Evolutionary conservation across 2,329 filamentous ascomycete species (phyloP).

Genomic region (Colletotrichum sublineola): DNA sequence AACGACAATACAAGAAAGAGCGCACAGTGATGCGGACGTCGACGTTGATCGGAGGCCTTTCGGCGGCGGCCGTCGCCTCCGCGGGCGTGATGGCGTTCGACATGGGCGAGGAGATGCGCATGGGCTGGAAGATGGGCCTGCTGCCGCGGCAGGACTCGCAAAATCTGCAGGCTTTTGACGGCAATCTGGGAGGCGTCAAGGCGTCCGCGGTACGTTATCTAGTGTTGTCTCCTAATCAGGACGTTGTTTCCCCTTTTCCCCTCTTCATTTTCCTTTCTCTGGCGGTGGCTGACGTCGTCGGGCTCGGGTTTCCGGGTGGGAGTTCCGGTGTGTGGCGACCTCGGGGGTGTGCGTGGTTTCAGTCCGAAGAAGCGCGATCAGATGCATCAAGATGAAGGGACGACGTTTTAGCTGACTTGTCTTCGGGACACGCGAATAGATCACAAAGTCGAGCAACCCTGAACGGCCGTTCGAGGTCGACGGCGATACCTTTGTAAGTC

Average conservation of each 20-base stretch:
- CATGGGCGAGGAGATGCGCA: conserved; percentile 49
- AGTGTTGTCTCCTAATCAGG: no score
- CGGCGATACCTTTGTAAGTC: conserved; percentile 60
- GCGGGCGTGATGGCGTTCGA: conserved; percentile 43
- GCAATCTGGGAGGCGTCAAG: conserved; percentile 54
- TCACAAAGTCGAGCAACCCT: conserved; percentile 56
- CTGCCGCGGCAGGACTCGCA: conserved; percentile 49
- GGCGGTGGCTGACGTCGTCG: background rate
- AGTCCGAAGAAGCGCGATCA: conserved; percentile 6
- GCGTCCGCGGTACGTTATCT: conserved; percentile 52
- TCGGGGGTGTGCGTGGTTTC: background rate
- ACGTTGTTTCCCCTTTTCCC: background rate
- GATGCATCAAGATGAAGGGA: conserved; percentile 5
- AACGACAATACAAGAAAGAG: background rate
- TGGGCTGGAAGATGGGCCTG: conserved; percentile 54
- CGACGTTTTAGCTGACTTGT: conserved; percentile 14
- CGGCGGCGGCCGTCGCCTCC: conserved; percentile 15
- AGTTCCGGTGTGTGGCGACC: conserved; percentile 1
- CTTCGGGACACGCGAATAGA: conserved; percentile 45
- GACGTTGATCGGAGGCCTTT: background rate
- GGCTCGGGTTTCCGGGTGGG: background rate
- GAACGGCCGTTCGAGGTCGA: conserved; percentile 58
- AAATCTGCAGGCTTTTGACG: conserved; percentile 59
- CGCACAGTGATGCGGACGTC: conserved; percentile 16
- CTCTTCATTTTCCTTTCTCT: background rate